Evolutionary conservation across 2,329 filamentous ascomycete genomes (phyloP), one percentile per base, ranked within the genome.

Genomic region (Ceratocystiopsis brevicomis): DNA sequence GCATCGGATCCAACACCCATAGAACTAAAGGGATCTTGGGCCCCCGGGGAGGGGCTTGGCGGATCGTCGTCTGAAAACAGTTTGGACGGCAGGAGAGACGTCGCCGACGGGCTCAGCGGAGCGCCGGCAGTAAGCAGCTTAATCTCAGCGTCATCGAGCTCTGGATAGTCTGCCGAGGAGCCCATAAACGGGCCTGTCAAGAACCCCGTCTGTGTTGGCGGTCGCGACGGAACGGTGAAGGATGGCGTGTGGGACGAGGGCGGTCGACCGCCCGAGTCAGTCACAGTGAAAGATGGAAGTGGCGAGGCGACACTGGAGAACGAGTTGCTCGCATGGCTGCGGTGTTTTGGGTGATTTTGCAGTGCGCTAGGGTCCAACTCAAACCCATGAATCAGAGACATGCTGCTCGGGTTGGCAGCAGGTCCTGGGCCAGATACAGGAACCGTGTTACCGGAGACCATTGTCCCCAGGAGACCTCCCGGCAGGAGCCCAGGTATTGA

Each of bases 41-140:
- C 25, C 25, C 25, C 25, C 25, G 25, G 25, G 16, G 49, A 50
- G 35, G 64, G 63, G 51, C 64, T 68, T 11, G 61, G 63, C 14
- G 66, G 62, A 15, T 78, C 76, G 36, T 77, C 67, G 40, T 78
- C 76, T 38, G 77, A 63, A 38, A 53, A 52, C 4, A 80, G 62
- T 46, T 72, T 74, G 1, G 81, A 81, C 0, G 83, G 83, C 15
- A 92, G 61, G 4, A 88, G 64, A 15, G 78, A 71, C 25, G 80
- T 76, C 2, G 82, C 83, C 4, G 80, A 81, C 2, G 83, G 83
- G 52, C 81, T 87, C 56, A 88, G 71, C 1, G 80, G 80, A 2
- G 79, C 81, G 25, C 73, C 76, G 16, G 67, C 70, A 3, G 69
- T 75, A 34, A 80, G 56, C 16, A 66, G 66, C 45, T 73, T 72